Percentiles rank a stretch among this genome's conserved stretches.
These are phyloP conservation scores for Pichia sp. DNA, from an alignment of 1,139 yeast genomes.

Conservation along the genomic window DNA sequence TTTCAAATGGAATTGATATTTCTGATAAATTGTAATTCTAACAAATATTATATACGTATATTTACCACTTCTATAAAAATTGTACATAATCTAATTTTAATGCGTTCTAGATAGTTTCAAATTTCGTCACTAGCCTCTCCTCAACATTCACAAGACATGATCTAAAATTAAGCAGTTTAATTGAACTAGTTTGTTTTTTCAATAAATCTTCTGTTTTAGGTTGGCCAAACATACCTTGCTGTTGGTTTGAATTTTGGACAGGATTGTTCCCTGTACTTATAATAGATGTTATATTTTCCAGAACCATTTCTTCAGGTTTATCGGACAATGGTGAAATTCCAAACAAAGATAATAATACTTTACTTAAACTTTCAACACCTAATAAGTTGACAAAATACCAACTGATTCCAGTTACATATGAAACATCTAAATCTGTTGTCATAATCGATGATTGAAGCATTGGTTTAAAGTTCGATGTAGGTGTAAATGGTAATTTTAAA, in stretches of 20 bases:
- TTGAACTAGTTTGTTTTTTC: conserved; percentile 65
- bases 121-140: conserved; percentile 35
- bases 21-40: conserved; percentile 5
- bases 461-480: conserved; percentile 81
- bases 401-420: conserved; percentile 95
- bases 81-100: background rate
- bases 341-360: conserved; percentile 2
- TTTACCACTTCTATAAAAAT: background rate
- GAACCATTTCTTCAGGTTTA: conserved; percentile 5
- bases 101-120: background rate
- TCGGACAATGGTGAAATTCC: conserved; percentile 1
- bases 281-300: conserved; percentile 7
- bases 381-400: conserved; percentile 92
- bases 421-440: conserved; percentile 78
- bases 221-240: conserved; percentile 38
- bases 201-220: conserved; percentile 58
- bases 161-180: conserved; percentile 4
- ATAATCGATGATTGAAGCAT: conserved; percentile 88
- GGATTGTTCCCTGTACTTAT: conserved; percentile 26
- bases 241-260: conserved; percentile 38
- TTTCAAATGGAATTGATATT: conserved; percentile 6
- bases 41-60: background rate
- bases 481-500: conserved; percentile 74
- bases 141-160: conserved; percentile 56
- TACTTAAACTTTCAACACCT: conserved; percentile 67